Evolutionary conservation across 208 protist genomes (phyloP).

Genomic region (Histomonas meleagridis): DNA sequence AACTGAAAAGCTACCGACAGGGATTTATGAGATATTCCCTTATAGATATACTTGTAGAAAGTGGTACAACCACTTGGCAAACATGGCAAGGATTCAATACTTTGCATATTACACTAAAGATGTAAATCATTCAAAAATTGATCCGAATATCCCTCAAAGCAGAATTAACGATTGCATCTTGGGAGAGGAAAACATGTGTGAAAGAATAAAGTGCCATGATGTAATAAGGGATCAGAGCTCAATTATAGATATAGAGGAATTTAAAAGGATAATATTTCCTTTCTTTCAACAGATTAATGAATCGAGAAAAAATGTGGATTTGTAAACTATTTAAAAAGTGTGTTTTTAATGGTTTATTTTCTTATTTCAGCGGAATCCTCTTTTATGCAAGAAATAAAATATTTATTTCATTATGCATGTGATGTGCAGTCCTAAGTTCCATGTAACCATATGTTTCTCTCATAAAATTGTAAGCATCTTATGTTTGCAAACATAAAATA

Average conservation of each 20-base stretch:
- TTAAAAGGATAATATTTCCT: neutral
- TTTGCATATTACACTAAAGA: neutral
- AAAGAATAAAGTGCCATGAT: neutral
- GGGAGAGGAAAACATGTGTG: neutral
- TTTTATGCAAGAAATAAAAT: too few relatives aligned
- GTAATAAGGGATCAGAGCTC: neutral
- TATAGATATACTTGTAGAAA: constrained; percentile 19
- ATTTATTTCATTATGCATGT: too few relatives aligned
- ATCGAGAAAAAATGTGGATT: too few relatives aligned
- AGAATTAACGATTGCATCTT: neutral
- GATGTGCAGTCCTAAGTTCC: too few relatives aligned
- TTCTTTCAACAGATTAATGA: too few relatives aligned
- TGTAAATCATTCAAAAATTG: neutral
- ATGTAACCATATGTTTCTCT: too few relatives aligned
- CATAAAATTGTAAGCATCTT: too few relatives aligned
- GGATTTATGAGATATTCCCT: neutral
- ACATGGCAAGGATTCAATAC: neutral
- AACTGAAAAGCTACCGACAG: neutral
- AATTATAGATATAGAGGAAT: neutral
- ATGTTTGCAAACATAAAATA: too few relatives aligned
- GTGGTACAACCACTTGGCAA: neutral
- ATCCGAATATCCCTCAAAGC: neutral
- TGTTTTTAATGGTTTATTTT: too few relatives aligned
- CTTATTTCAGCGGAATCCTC: too few relatives aligned
- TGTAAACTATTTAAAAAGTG: too few relatives aligned